These are phyloP conservation scores for Pilasporangium apinafurcum DNA, from an alignment of 352 stramenopile genomes.

Conservation along the genomic window DNA sequence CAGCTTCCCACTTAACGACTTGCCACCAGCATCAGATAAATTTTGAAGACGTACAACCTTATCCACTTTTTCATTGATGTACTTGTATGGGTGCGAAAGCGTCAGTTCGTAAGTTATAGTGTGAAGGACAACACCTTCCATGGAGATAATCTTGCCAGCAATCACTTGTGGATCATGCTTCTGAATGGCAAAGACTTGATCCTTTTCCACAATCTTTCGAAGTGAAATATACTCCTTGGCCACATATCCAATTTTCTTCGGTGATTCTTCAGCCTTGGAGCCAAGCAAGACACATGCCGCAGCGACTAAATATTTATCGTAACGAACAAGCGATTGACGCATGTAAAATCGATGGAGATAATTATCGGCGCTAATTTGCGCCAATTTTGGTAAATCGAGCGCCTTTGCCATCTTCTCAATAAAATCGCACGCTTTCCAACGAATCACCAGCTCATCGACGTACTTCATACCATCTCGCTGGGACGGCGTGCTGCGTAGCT, in stretches of 20 bases:
- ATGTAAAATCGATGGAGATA: slow-evolving; percentile 89
- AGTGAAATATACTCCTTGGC: slow-evolving; percentile 69
- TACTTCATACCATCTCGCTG: slow-evolving; percentile 72
- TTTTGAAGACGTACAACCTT: slow-evolving; percentile 63
- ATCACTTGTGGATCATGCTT: slow-evolving; percentile 68
- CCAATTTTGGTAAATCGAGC: slow-evolving; percentile 74
- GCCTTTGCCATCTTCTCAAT: slow-evolving; percentile 83
- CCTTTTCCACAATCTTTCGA: slow-evolving; percentile 60
- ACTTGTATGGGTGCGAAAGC: slow-evolving; percentile 80
- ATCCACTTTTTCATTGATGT: slow-evolving; percentile 86
- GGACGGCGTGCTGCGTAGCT: slow-evolving; percentile 62
- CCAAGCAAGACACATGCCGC: slow-evolving; percentile 76
- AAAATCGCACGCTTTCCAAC: slow-evolving; percentile 74
- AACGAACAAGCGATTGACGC: slow-evolving; percentile 74
- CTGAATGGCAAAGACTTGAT: slow-evolving; percentile 73
- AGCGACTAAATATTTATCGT: slow-evolving; percentile 83
- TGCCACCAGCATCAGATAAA: slow-evolving; percentile 40
- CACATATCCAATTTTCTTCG: slow-evolving; percentile 74
- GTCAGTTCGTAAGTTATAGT: slow-evolving; percentile 80
- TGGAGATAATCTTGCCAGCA: slow-evolving; percentile 71
- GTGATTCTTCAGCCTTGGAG: slow-evolving; percentile 80
- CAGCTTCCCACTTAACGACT: slow-evolving; percentile 67
- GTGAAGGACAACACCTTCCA: slow-evolving; percentile 82
- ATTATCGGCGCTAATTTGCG: slow-evolving; percentile 77
- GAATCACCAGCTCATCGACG: slow-evolving; percentile 61